Evolutionary conservation across 2,329 filamentous ascomycete genomes (phyloP), one percentile per base, ranked within the genome.

Genomic region (Alternaria conjuncta): DNA sequence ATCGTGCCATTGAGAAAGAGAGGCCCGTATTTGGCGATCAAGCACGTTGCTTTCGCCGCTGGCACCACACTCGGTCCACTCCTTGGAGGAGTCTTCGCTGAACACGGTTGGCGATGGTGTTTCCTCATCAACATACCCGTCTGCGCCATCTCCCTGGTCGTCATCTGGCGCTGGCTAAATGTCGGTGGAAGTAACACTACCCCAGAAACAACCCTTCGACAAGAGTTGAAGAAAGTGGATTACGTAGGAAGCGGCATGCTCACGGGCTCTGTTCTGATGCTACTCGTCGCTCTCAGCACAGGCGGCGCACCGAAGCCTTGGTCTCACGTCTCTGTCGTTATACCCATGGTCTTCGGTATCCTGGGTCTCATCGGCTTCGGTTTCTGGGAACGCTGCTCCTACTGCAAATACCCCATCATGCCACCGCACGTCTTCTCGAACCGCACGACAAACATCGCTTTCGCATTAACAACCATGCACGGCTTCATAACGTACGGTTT

Each of bases 1-100:
- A 71, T 87, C 4, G 81, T 87, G 0, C 82, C 85, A 0, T 73
- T 87, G 25, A 63, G 72, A 4, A 69, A 86, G 62, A 75, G 86
- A 55, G 82, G 82, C 10, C 76, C 81, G 11, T 86, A 80, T 62
- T 61, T 77, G 26, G 70, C 68, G 1, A 72, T 78, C 55, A 74
- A 72, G 44, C 69, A 74, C 47, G 63, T 66, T 7, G 68, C 72
- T 4, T 74, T 72, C 28, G 74, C 74, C 3, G 28, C 68, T 13
- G 77, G 76, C 7, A 75, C 72, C 1, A 68, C 69, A 7, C 28
- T 78, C 3, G 77, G 76, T 7, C 76, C 77, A 2, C 58, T 79
- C 0, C 63, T 79, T 0, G 77, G 77, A 13, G 77, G 76, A 2
- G 68, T 72, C 5, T 79, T 79, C 21, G 76, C 72, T 0, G 71